Conservation (phyloP, 106 monocot species). For the Dendrobium officinale region DNA sequence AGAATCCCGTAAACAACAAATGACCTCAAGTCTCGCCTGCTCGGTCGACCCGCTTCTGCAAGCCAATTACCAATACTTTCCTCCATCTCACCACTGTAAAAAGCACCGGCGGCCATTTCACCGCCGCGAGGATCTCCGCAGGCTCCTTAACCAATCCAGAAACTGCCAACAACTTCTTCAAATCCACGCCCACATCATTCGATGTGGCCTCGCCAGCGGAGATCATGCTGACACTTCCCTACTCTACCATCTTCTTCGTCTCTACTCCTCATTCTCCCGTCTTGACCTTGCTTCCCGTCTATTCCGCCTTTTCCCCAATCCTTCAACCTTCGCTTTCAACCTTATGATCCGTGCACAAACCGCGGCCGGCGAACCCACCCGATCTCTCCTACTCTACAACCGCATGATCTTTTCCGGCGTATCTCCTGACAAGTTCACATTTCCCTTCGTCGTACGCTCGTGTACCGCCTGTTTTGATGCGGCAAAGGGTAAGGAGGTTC, state of each 20-base stretch:
- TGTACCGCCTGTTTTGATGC: slow-evolving; percentile 15
- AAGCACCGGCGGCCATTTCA: background rate
- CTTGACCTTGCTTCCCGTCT: slow-evolving; percentile 21
- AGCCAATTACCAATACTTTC: background rate
- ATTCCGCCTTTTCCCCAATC: slow-evolving; percentile 16
- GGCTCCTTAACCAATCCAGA: slow-evolving; percentile 16
- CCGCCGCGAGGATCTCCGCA: background rate
- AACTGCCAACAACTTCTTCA: slow-evolving; percentile 19
- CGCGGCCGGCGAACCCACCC: slow-evolving; percentile 16
- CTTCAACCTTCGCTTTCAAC: slow-evolving; percentile 32
- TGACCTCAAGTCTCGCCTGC: background rate
- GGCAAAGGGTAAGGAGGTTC: slow-evolving; percentile 29
- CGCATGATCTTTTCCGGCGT: slow-evolving; percentile 26
- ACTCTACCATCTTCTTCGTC: slow-evolving; percentile 35
- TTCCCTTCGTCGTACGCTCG: slow-evolving; percentile 44
- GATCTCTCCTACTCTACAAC: slow-evolving; percentile 32
- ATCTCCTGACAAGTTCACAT: slow-evolving; percentile 53
- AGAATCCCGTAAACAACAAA: background rate
- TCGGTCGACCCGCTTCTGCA: background rate
- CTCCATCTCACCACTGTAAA: background rate
- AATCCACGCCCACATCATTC: slow-evolving; percentile 48
- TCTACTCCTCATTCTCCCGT: slow-evolving; percentile 26
- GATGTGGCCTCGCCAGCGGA: slow-evolving; percentile 13
- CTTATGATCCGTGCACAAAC: slow-evolving; percentile 42
- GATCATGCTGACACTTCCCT: background rate